Base-by-base conservation (phyloP, 179 eudicot genomes). In the Camellia oleifera region DNA sequence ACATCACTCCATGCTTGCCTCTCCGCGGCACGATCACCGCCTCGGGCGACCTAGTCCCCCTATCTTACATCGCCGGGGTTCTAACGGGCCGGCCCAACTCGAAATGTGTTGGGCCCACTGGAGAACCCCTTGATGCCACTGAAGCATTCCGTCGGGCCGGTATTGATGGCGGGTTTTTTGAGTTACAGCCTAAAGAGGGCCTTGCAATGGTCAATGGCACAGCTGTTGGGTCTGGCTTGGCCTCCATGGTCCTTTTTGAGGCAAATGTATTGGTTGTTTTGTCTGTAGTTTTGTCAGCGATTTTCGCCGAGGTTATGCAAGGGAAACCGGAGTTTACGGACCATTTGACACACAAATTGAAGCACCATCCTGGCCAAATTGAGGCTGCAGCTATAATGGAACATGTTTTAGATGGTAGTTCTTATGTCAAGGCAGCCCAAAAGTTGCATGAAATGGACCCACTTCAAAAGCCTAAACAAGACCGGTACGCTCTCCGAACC, bases 1-100 rank as follows among this genome's bases (percentile, higher is more conserved):
- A 77, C 78, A 74, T 91, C 85, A 91, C 95, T 46, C 95, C 93
- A 3, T 89, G 90, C 72, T 82, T 91, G 32, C 95, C 95, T 3
- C 91, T 91, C 13, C 87, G 95, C 0, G 95, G 93, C 20, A 85
- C 93, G 15, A 90, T 91, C 85, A 83, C 93, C 7, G 90, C 95
- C 69, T 90, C 95, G 0, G 93, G 95, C 14, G 95, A 91, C 79
- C 80, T 91, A 1, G 90, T 90, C 72, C 95, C 93, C 0, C 84
- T 91, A 0, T 91, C 95, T 69, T 90, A 91, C 91, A 91, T 91
- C 78, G 93, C 91, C 1, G 93, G 93, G 0, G 83, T 91, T 15
- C 84, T 89, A 26, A 83, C 86, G 0, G 92, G 92, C 79, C 81
- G 92, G 14, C 86, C 92, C 52, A 88, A 91, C 68, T 82, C 95